Percentiles rank a stretch among this genome's conserved stretches.
Evolutionary conservation across 1,284 basidiomycete genomes (phyloP).

Genomic region (Golubevia sp.): DNA sequence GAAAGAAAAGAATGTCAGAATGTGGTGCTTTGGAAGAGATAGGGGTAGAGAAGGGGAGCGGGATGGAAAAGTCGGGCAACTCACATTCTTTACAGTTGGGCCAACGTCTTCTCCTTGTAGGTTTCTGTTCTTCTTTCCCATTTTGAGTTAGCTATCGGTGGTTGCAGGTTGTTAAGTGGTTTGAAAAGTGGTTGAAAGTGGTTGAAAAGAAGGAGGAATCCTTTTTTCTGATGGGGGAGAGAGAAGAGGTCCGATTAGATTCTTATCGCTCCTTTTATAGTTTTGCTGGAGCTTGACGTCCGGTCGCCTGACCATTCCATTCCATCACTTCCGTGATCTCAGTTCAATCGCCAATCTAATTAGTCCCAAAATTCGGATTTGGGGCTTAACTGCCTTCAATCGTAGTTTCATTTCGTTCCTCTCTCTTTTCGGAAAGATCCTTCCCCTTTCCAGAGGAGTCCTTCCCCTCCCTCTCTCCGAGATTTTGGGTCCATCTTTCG

Average conservation of each 20-base stretch:
- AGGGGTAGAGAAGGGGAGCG: not conserved
- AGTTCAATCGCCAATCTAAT: too few species aligned
- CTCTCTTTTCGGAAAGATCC: not conserved
- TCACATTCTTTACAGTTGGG: conserved; percentile 26
- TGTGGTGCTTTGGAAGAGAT: not conserved
- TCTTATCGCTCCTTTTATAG: conserved; percentile 25
- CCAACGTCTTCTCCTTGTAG: conserved; percentile 26
- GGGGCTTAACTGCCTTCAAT: too few species aligned
- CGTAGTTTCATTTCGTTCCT: not conserved
- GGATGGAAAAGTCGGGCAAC: conserved; percentile 7
- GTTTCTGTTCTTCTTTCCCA: conserved; percentile 44
- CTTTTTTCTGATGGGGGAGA: conserved; percentile 6
- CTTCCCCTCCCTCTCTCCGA: conserved; percentile 7
- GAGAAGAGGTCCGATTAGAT: too few species aligned
- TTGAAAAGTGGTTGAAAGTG: conserved; percentile 22
- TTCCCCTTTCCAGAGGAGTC: conserved; percentile 19
- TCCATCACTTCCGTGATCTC: too few species aligned
- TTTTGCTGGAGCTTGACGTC: conserved; percentile 42
- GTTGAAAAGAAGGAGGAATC: conserved; percentile 24
- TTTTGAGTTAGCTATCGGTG: conserved; percentile 13
- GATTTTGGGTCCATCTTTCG: not conserved
- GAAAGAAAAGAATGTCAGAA: not conserved
- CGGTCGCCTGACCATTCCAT: too few species aligned
- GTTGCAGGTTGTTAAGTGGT: too few species aligned
- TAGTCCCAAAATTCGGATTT: too few species aligned